Evolutionary conservation across 208 protist genomes (phyloP), one percentile per base, ranked within the genome.

Genomic region (Trichomonas vaginalis): DNA sequence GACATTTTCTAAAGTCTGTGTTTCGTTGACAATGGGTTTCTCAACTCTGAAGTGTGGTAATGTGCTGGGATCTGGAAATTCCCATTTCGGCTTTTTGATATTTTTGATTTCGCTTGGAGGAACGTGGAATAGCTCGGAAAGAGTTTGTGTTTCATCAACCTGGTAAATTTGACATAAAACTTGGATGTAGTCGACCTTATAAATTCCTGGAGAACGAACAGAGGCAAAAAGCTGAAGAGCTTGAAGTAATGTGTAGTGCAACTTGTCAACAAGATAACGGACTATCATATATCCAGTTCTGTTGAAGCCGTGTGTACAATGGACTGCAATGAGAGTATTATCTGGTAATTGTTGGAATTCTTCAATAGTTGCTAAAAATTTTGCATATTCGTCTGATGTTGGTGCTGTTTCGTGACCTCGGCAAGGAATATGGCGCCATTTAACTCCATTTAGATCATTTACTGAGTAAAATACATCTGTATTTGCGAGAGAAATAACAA

Each of bases 271-370:
- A 35, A 92, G n/a, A 92, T 92, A 92, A 27, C 86, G 40, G 37
- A 47, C 42, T 15, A 92, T 92, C 48, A 45, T 49, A 92, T 51
- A 92, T 92, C 86, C 86, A 56, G 86, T 92, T 51, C 86, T 48
- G 45, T 92, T 92, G 37, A 56, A 92, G 0, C 86, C 86, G n/a
- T 92, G 86, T 39, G 86, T 92, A 92, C 86, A 92, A 32, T 92
- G 86, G 17, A 92, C 46, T 17, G 40, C 86, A 51, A 92, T 39
- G 17, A 37, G 12, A 4, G 17, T 15, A 39, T 32, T 32, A 35
- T 48, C 27, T 39, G 45, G 42, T 23, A 35, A 14, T 35, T 35
- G 8, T 37, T n/a, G 8, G 6, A 92, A 2, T 17, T 51, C 46
- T 51, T 92, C n/a, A 39, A 92, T 8, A 21, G 23, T 17, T 35